A percentile compares a stretch with the other conserved stretches of the same genome.
Evolutionary conservation across 2,329 filamentous ascomycete species (phyloP).

Genomic region (Cladosporium sp.): DNA sequence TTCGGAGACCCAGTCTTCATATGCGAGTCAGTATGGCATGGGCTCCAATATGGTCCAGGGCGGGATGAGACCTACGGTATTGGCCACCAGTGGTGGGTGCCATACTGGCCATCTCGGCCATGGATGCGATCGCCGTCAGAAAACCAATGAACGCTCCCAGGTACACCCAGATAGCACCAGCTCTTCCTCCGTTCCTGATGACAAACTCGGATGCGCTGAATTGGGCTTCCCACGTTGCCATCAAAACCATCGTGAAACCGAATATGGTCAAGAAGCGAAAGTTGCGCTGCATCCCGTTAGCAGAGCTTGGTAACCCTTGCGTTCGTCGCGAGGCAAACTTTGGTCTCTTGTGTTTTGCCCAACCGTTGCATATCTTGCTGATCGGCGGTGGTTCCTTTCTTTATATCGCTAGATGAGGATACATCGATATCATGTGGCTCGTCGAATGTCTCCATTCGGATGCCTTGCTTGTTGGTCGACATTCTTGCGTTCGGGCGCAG

Average conservation of each 20-base stretch:
- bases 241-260: constrained; percentile 23
- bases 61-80: constrained; percentile 13
- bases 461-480: background rate
- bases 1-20: constrained; percentile 26
- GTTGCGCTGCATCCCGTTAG: constrained; percentile 14
- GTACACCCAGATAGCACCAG: constrained; percentile 31
- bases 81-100: constrained; percentile 31
- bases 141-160: constrained; percentile 27
- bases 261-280: constrained; percentile 25
- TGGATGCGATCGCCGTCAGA: constrained; percentile 24
- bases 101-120: constrained; percentile 33
- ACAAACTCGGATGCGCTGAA: constrained; percentile 27
- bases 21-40: background rate
- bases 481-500: background rate
- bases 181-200: constrained; percentile 29
- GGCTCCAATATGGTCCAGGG: too few relatives aligned
- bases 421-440: background rate
- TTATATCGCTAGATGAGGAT: background rate
- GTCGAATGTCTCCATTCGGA: background rate
- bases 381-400: constrained; percentile 11
- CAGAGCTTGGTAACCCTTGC: background rate
- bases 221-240: constrained; percentile 30
- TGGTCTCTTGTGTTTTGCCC: constrained; percentile 15
- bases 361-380: constrained; percentile 16
- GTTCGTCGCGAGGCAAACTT: background rate